Evolutionary conservation across 495 filamentous ascomycete genomes (phyloP), one percentile per base, ranked within the genome.

Genomic region (Oleoguttula mirabilis): DNA sequence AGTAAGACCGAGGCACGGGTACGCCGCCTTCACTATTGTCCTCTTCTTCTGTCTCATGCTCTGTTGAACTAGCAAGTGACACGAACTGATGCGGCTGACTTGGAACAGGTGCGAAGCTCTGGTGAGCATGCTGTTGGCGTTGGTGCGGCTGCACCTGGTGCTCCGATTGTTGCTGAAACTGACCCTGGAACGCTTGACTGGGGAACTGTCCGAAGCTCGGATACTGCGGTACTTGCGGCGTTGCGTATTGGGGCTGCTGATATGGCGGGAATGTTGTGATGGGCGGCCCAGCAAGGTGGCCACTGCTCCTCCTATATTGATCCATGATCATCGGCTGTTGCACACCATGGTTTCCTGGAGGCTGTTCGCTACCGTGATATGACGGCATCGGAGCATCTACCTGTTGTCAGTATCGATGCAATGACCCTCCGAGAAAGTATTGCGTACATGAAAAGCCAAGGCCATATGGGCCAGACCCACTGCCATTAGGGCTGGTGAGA

Each of bases 401-500:
- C 10, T 3, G 14, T 16, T 24, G 31, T 34, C 14, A 2, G 20
- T 24, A 10, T 30, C 23, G 8, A 23, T 7, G 10, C 6, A 32
- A 41, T 16, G 15, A 43, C 50, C 44, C n/a, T 47, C 45, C 20
- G 36, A 23, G 2, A 42, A 16, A 14, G 8, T 8, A 30, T 8
- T 21, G 44, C 59, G 47, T 55, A 64, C 60, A 64, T 16, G 57
- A 56, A 31, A 62, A 59, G 12, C 61, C 61, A 41, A 64, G 45
- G 3, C 61, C 61, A 44, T 63, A 58, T 10, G 56, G 55, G 25
- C 55, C 44, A 7, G 41, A 23, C 5, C 21, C 17, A 15, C 21
- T 21, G 10, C 32, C 16, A 6, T 8, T 32, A 2, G 48, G 31
- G 14, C 31, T 32, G 2, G 42, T 47, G 4, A 46, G 28, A 20